Percentiles rank a stretch among this genome's conserved stretches.
Evolutionary conservation across 2,329 filamentous ascomycete species (phyloP).

Genomic region (Chrysosporium queenslandicum): DNA sequence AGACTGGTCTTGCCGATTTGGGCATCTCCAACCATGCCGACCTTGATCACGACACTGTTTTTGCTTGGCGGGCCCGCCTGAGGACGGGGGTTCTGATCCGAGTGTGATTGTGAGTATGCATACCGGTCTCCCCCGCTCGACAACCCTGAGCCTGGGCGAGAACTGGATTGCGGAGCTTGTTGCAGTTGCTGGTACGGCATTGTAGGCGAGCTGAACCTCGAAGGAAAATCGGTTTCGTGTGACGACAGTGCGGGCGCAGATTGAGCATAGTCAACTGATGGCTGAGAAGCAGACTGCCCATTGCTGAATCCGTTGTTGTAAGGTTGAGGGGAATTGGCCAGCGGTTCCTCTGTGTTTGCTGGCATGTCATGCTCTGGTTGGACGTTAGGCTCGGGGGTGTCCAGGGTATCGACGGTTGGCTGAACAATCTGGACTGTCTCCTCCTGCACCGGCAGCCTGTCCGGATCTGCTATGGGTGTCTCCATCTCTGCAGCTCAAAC

Average conservation of each 20-base stretch:
- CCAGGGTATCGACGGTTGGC: constrained; percentile 15
- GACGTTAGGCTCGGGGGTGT: constrained; percentile 18
- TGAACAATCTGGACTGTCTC: constrained; percentile 6
- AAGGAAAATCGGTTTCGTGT: constrained; percentile 39
- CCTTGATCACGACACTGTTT: constrained; percentile 86
- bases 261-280: constrained; percentile 35
- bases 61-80: constrained; percentile 31
- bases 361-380: constrained; percentile 24
- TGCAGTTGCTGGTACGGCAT: constrained; percentile 32
- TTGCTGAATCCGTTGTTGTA: constrained; percentile 35
- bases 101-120: constrained; percentile 40
- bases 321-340: constrained; percentile 16
- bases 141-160: constrained; percentile 43
- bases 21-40: constrained; percentile 97
- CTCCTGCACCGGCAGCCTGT: constrained; percentile 14
- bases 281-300: constrained; percentile 42
- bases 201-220: constrained; percentile 35
- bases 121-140: constrained; percentile 38
- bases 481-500: constrained; percentile 14
- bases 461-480: constrained; percentile 10
- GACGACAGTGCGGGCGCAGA: constrained; percentile 36
- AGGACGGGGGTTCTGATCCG: constrained; percentile 38
- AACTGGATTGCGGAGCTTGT: constrained; percentile 29
- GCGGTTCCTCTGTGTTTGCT: constrained; percentile 32
- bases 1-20: constrained; percentile 98